A percentile compares a stretch with the other conserved stretches of the same genome.
Evolutionary conservation across 2,329 filamentous ascomycete species (phyloP).

Genomic region (Didymella sp.): DNA sequence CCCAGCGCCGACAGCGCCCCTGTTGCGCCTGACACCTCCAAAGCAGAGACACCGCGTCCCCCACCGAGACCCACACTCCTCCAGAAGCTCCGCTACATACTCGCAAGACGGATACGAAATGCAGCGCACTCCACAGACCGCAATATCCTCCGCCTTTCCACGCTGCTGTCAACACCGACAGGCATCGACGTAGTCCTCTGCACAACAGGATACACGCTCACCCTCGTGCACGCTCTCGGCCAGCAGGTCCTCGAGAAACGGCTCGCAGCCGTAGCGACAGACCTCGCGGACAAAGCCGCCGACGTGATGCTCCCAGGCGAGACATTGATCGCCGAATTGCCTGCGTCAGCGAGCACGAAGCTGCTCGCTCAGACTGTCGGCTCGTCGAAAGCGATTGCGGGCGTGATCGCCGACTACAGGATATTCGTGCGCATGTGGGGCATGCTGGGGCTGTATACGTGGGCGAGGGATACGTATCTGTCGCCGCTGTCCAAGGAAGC

Average conservation of each 20-base stretch:
- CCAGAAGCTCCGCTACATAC: slow-evolving; percentile 24
- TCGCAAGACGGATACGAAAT: slow-evolving; percentile 30
- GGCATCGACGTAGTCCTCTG: slow-evolving; percentile 53
- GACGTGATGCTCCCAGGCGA: slow-evolving; percentile 52
- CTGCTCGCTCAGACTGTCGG: slow-evolving; percentile 44
- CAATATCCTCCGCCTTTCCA: slow-evolving; percentile 43
- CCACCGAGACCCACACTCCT: slow-evolving; percentile 16
- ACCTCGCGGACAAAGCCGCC: slow-evolving; percentile 49
- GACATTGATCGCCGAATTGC: slow-evolving; percentile 49
- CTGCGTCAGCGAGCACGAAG: slow-evolving; percentile 41
- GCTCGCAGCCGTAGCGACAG: slow-evolving; percentile 47
- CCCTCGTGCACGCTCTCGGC: slow-evolving; percentile 51
- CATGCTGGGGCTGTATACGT: slow-evolving; percentile 74
- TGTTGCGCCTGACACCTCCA: slow-evolving; percentile 13
- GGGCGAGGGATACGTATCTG: slow-evolving; percentile 58
- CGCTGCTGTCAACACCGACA: slow-evolving; percentile 50
- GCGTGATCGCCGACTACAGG: slow-evolving; percentile 72
- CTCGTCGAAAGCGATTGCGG: slow-evolving; percentile 60
- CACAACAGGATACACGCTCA: slow-evolving; percentile 55
- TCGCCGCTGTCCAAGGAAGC: slow-evolving; percentile 34
- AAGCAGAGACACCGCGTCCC: slow-evolving; percentile 18
- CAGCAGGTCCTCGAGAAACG: slow-evolving; percentile 46
- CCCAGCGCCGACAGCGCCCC: slow-evolving; percentile 24
- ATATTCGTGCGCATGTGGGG: slow-evolving; percentile 80
- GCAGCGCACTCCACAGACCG: slow-evolving; percentile 39